Evolutionary conservation across 257 asterid genomes (phyloP).

Genomic region (Solanum stenotomum): DNA sequence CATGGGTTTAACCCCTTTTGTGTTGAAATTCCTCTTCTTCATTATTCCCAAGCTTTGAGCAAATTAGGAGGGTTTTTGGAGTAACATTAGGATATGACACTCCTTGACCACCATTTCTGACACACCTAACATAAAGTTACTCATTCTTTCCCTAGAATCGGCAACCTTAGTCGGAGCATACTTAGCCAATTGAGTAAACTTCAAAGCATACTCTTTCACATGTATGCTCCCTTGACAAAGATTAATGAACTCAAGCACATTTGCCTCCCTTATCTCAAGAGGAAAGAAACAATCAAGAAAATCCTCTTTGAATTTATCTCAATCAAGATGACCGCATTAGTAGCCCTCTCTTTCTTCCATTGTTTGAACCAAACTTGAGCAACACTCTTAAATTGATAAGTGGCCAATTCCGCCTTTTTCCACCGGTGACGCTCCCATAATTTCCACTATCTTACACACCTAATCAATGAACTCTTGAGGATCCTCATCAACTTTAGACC

Average conservation of each 20-base stretch:
- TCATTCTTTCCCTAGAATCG: background rate
- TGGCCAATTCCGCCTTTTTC: background rate
- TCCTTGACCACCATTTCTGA: background rate
- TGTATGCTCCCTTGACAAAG: background rate
- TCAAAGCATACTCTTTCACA: background rate
- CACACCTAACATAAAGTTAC: background rate
- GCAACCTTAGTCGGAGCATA: background rate
- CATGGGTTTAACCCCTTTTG: background rate
- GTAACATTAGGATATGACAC: background rate
- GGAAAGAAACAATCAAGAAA: background rate
- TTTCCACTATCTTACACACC: background rate
- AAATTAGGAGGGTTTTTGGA: background rate
- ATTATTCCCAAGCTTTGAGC: background rate
- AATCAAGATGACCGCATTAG: background rate
- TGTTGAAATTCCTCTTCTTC: background rate
- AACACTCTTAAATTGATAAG: background rate
- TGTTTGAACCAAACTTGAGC: background rate
- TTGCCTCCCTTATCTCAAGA: background rate
- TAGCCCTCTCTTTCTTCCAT: background rate
- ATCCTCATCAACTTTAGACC: background rate
- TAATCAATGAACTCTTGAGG: background rate
- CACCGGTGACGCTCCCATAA: background rate
- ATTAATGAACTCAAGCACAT: too few relatives aligned
- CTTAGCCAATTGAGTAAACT: background rate
- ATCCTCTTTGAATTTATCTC: background rate